Base-by-base conservation (phyloP, 179 eudicot species). In the Drosera spatulata region DNA sequence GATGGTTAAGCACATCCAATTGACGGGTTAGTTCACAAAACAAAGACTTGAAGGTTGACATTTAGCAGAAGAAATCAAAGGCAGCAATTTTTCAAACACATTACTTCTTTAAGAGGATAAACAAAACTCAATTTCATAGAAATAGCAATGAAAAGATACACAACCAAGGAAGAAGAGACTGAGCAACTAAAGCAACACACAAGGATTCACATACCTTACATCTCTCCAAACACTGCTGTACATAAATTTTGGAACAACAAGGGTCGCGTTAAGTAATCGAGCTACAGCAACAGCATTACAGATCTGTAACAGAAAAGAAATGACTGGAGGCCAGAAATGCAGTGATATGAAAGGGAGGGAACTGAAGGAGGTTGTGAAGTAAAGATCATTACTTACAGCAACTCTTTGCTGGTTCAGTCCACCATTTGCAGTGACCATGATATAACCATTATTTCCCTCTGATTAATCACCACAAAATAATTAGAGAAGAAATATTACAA, bases 381-480 rank as follows among this genome's bases (percentile, higher is more conserved):
- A 10, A 7, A 15, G 63, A 53, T 56, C 45, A 63, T 40, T 66
- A 72, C 88, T 80, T 80, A 94, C 99, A 67, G 99, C 99, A 52
- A 94, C 97, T 77, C 99, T 80, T 84, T 94, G 99, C 79, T 94
- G 99, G 79, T 94, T 94, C 70, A 94, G 69, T 55, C 99, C 99
- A 67, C 99, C 99, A 75, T 94, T 94, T 53, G 99, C 99, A 74
- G 88, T 90, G 58, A 94, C 72, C 82, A 90, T 69, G 50, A 94
- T 80, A 73, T 80, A 90, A 50, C 99, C 99, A 76, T 82, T 86
- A 40, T 66, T 82, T 54, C 97, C 96, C 57, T 84, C 99, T 94
- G 85, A 64, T 41, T 58, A 73, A 55, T 60, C n/a, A 48, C 33
- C 39, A 69, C 42, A 51, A 33, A 14, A 61, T 41, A 22, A 22